Evolutionary conservation across 129 eudicot species (phyloP), one percentile per base, ranked within the genome.

Genomic region (Ambrosia artemisiifolia): DNA sequence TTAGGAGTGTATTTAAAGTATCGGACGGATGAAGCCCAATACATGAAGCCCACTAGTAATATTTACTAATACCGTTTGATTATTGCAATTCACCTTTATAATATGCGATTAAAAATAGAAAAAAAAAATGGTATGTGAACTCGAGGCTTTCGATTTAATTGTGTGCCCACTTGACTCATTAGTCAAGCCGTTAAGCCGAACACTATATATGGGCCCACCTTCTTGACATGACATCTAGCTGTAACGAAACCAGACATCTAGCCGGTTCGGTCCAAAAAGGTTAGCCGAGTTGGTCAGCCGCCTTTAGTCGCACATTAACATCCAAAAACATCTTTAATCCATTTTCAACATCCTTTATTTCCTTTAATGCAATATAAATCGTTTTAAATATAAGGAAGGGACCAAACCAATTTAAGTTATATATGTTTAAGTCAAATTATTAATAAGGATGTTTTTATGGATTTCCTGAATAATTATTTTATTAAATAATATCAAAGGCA

Each of bases 111-210:
- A 51, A 16, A n/a, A 16, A 0, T 24, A 24, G 28, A 28, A 53
- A 65, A 28, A 53, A 65, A 75, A 65, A 65, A 20, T 38, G 47
- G 67, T 17, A n/a, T 40, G 73, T 65, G 79, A 55, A 75, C 73
- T 1, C 16, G 5, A n/a, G 3, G 57, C 57, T 51, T 51, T 51
- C 57, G 28, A 24, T 54, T 54, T 54, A 53, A 75, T 28, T 75
- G 59, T 57, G 53, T 65, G 79, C 60, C 73, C 49, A 75, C 79
- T 75, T 75, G 79, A 66, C 73, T 75, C 73, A 54, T 75, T 75
- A 55, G 79, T 75, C 59, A 66, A 75, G 79, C 79, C 79, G 79
- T 75, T 75, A 40, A 75, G 79, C 73, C 73, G 35, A 75, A 36
- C 79, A 65, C 67, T 54, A 24, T 40, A 36, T 5, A 64, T 65